Evolutionary conservation across 768 basidiomycete species (phyloP), one percentile per base, ranked within the genome.

Genomic region (Russula griseocarnosa): DNA sequence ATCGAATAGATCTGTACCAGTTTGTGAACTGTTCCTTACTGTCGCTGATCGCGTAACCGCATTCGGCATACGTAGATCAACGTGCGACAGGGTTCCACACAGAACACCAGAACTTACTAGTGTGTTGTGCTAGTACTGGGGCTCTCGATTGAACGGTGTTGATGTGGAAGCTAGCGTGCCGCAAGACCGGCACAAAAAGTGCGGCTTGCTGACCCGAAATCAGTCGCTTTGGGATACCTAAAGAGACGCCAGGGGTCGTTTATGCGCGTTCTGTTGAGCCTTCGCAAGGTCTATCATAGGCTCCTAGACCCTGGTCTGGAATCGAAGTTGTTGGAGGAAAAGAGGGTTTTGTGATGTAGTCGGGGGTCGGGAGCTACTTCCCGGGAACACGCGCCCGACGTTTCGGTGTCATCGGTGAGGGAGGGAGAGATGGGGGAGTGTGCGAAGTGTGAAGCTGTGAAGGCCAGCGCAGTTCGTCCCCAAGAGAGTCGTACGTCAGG

Each of bases 241-340:
- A 40, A n/a, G 24, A 56, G 24, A 47, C 38, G 47, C 56, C 61
- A 49, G 61, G 46, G 60, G 26, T 18, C 22, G 20, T 38, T 38
- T 16, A 44, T 50, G 9, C n/a, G n/a, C 42, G 42, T 52, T 14
- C 11, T 22, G 40, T 24, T 13, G 44, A 10, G 11, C 22, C 18
- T 46, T 55, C 38, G n/a, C 13, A 9, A 9, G 42, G 28, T 50
- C 44, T 58, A n/a, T 40, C 42, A n/a, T 30, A 1, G 16, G 30
- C 5, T 32, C 20, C 47, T 46, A 38, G 24, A 46, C 42, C 22
- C 44, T 8, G 50, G 28, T 36, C 60, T 38, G 20, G 53, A 54
- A 59, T 49, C 34, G 24, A 28, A 40, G 24, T 22, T 61, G 24
- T 55, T 18, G 24, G 50, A 26, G 10, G 40, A 47, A 49, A 34